Base-by-base conservation (phyloP, 2,329 filamentous ascomycete species). In the Ophiosphaerella korrae region DNA sequence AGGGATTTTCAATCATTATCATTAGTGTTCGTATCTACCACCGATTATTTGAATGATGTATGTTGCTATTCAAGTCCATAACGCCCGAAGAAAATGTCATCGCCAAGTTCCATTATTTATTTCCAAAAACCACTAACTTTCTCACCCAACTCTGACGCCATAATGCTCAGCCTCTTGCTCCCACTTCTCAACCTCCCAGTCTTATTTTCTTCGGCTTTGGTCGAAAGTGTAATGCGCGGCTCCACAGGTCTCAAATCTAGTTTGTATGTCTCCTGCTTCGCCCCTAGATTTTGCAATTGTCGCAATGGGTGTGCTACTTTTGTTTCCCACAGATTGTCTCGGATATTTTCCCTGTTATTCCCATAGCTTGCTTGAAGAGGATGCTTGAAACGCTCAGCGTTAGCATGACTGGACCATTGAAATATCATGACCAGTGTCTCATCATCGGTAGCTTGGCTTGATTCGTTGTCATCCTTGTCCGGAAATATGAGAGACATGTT, bases 351-450 rank as follows among this genome's bases (percentile, higher is more conserved):
- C 5, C 52, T 53, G 26, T 70, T 68, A 8, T 50, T 54, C 7
- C 67, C 66, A 40, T 55, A 58, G 43, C 66, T 69, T 43, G 55
- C 62, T 46, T 63, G 62, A 18, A 64, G 43, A 6, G 62, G 62
- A 42, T 68, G 57, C 45, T 67, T 67, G 57, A 69, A 71, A 11
- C 66, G 52, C 6, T 66, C 66, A 7, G 55, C 67, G 40, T 59
- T 57, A n/a, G 42, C 54, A 35, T 56, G 62, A 41, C 53, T 62
- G 13, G 47, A 58, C 67, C 67, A 71, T 41, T 66, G 62, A 53
- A 71, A 69, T 2, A 69, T 54, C 63, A 66, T 68, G 42, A 71
- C 45, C 13, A 71, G 55, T 8, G 61, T 63, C 50, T 69, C 66
- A 11, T 65, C 62, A 9, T 63, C 57, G 31, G 21, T 21, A 23